Conservation (phyloP, 2,329 filamentous ascomycete species). For the Xylariaceae sp. region DNA sequence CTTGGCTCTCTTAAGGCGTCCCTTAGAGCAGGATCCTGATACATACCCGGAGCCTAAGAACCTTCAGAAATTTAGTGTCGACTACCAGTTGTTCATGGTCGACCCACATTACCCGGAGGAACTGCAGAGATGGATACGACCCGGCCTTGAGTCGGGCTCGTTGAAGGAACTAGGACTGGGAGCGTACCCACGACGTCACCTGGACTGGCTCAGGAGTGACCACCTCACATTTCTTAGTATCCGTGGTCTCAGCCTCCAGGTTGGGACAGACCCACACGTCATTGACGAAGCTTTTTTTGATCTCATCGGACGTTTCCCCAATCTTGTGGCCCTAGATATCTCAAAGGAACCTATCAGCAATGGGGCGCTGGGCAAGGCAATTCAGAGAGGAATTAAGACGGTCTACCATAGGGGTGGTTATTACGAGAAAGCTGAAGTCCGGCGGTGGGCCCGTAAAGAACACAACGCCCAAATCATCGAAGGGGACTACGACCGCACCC, state of each 20-base stretch:
- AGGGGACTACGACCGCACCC: slow-evolving; percentile 15
- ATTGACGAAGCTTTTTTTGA: slow-evolving; percentile 28
- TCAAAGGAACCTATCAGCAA: slow-evolving; percentile 30
- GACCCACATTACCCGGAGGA: background rate
- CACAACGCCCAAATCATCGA: slow-evolving; percentile 29
- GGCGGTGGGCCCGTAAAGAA: slow-evolving; percentile 32
- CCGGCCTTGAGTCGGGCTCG: slow-evolving; percentile 34
- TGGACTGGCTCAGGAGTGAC: slow-evolving; percentile 35
- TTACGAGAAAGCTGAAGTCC: slow-evolving; percentile 20
- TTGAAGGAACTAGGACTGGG: slow-evolving; percentile 32
- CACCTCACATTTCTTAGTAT: slow-evolving; percentile 35
- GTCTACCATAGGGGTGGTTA: slow-evolving; percentile 29
- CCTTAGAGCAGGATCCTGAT: background rate
- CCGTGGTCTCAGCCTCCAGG: slow-evolving; percentile 64
- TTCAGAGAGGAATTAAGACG: slow-evolving; percentile 32
- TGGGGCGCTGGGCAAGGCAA: slow-evolving; percentile 30
- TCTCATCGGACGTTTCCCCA: slow-evolving; percentile 36
- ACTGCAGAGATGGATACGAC: slow-evolving; percentile 25
- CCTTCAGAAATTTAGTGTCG: slow-evolving; percentile 31
- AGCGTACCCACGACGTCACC: slow-evolving; percentile 21
- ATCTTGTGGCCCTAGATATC: slow-evolving; percentile 36
- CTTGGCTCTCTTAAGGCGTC: slow-evolving; percentile 1
- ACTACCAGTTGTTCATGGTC: background rate
- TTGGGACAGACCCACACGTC: slow-evolving; percentile 1
- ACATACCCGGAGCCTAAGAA: slow-evolving; percentile 8